These are phyloP conservation scores for Phytopythium oedochilum DNA, from an alignment of 352 stramenopile genomes.

Conservation along the genomic window DNA sequence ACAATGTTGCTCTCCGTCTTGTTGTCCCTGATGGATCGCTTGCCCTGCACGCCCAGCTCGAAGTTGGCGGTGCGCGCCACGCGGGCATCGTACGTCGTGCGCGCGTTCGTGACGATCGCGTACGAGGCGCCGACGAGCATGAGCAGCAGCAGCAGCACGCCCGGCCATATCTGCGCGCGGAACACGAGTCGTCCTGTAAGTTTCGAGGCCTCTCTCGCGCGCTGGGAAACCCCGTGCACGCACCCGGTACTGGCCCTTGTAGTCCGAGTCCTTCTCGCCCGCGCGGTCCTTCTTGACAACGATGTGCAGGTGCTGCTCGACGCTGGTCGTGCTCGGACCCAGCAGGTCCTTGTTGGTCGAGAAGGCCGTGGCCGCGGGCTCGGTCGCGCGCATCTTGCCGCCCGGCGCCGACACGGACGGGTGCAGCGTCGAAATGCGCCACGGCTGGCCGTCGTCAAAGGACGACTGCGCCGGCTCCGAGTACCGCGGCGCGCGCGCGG, in stretches of 20 bases:
- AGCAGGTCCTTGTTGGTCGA: constrained; percentile 24
- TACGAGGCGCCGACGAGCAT: constrained; percentile 22
- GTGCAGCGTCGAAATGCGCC: constrained; percentile 1
- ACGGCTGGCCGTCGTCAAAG: constrained; percentile 4
- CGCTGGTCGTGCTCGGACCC: constrained; percentile 12
- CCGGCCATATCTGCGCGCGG: constrained; percentile 47
- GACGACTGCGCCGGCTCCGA: constrained; percentile 6
- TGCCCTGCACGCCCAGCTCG: constrained; percentile 25
- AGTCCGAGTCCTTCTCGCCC: constrained; percentile 21
- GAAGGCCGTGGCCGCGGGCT: constrained; percentile 14
- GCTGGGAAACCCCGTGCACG: constrained; percentile 6
- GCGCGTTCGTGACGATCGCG: constrained; percentile 31
- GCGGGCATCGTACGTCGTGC: constrained; percentile 21
- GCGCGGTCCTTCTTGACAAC: constrained; percentile 27
- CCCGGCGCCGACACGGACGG: not conserved
- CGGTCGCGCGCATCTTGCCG: not conserved
- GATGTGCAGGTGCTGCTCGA: constrained; percentile 14
- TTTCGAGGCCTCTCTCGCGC: not conserved
- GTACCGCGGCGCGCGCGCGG: not conserved
- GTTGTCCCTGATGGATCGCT: constrained; percentile 44
- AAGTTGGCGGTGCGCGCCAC: constrained; percentile 21
- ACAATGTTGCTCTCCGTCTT: constrained; percentile 24
- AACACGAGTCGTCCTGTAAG: constrained; percentile 4
- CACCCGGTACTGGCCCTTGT: constrained; percentile 40
- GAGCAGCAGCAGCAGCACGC: constrained; percentile 43